Base-by-base conservation (phyloP, 805 yeast genomes). In the Vanderwaltozyma tropicalis region DNA sequence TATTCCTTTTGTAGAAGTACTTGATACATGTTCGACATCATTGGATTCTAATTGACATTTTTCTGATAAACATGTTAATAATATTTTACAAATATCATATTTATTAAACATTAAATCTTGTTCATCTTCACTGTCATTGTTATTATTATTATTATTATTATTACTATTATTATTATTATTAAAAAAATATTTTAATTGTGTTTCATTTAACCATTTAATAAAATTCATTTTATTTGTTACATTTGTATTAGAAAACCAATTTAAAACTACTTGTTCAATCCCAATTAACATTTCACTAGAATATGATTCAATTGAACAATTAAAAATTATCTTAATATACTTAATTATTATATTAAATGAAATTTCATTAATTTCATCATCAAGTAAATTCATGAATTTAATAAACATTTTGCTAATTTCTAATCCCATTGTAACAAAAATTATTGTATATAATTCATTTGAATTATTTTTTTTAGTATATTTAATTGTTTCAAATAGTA, bases 251-350 rank as follows among this genome's bases (percentile, higher is more conserved):
- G 2, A 11, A 16, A 27, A 39, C 48, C 50, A 44, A 10, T 28
- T 25, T 19, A 30, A 34, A 16, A 44, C 20, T 10, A 25, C 11
- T 7, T 37, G 34, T 12, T 42, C 44, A 3, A 44, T 27, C 3
- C 48, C 48, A 12, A 46, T 44, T 42, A 46, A 35, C 28, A 46
- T 46, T 27, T 46, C 50, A 10, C 45, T 43, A 11, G 43, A 38
- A 15, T 38, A 30, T n/a, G 43, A 38, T 32, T 46, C 48, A 12
- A 44, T 34, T 2, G 48, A 40, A 28, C 41, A 37, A 5, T 41
- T 40, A 12, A 46, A 37, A 11, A 46, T 37, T n/a, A 31, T 15
- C 13, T 41, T 42, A 19, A 46, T 19, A 16, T 31, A 25, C 5
- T 32, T 22, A 15, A 30, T 36, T 7, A 46, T 17, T 4, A 18